These are phyloP conservation scores for Fusarium tuaranense DNA, from an alignment of 2,329 filamentous ascomycete species.

Conservation along the genomic window DNA sequence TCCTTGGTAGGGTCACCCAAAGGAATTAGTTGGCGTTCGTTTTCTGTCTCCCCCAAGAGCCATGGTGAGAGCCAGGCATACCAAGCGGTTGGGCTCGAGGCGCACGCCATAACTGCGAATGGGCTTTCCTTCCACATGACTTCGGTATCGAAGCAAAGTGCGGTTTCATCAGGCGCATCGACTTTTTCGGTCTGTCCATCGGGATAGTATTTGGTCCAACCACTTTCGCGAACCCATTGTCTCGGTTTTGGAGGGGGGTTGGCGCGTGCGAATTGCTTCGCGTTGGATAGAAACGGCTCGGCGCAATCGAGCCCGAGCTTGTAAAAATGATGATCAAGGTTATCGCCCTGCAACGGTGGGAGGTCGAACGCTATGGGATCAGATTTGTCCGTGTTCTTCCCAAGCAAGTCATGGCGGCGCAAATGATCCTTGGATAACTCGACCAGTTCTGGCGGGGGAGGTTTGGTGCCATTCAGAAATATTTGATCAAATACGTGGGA, in stretches of 20 bases:
- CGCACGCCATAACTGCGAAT: constrained; percentile 97
- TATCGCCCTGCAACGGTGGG: constrained; percentile 80
- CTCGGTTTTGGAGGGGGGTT: constrained; percentile 70
- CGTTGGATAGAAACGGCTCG: constrained; percentile 82
- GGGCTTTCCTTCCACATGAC: constrained; percentile 95
- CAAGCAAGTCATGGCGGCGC: constrained; percentile 84
- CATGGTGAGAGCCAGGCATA: constrained; percentile 98
- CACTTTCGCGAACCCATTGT: constrained; percentile 82
- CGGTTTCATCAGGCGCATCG: constrained; percentile 80
- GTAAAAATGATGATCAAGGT: constrained; percentile 94
- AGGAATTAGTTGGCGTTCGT: constrained; percentile 85
- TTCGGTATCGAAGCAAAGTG: constrained; percentile 95
- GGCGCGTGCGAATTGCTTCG: constrained; percentile 78
- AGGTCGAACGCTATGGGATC: constrained; percentile 87
- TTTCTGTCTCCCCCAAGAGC: constrained; percentile 85
- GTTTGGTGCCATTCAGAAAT: constrained; percentile 70
- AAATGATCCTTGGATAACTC: constrained; percentile 86
- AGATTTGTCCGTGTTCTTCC: constrained; percentile 85
- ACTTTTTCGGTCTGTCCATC: constrained; percentile 79
- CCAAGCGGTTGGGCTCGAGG: constrained; percentile 89
- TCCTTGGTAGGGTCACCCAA: constrained; percentile 80
- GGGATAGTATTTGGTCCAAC: constrained; percentile 92
- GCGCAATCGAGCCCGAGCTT: constrained; percentile 87
- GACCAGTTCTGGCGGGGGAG: constrained; percentile 78
- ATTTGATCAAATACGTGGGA: constrained; percentile 84